Evolutionary conservation across 2,329 filamentous ascomycete species (phyloP), one percentile per base, ranked within the genome.

Genomic region (Tolypocladium ophioglossoides): DNA sequence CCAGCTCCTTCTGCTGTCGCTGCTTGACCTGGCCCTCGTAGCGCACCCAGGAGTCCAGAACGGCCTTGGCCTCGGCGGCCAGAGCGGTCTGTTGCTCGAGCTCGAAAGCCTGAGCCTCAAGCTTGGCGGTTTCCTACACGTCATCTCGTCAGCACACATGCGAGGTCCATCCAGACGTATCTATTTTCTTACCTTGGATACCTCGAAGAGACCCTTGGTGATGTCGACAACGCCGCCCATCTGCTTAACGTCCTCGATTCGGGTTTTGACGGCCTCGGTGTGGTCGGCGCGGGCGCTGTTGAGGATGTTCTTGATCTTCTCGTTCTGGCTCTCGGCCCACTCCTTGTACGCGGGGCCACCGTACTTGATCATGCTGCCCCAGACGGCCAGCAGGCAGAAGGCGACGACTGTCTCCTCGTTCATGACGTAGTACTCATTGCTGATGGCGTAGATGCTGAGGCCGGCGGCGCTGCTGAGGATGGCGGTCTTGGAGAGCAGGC

Each of bases 1-100:
- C 90, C 62, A 99, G 84, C 82, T 99, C 94, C 76, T 82, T 86
- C 83, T 99, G 94, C 81, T 99, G 91, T 73, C 94, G 87, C 80
- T 92, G 87, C 88, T 97, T 99, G 70, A 99, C 91, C 81, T 97
- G 94, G 66, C 88, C 79, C 80, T 99, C 94, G 76, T 99, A 99
- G 72, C 94, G 88, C 61, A 97, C 91, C 95, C 94, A 99, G 55
- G 91, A 96, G 74, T 99, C 94, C 62, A 99, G 85, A 56, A 97
- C 94, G 58, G 82, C 69, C 86, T 96, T 99, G 69, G 92, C 92
- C 82, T 99, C 94, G 61, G 84, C 79, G 56, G 91, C 91, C 62
- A 99, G 80, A 65, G 91, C 88, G 58, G 92, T 96, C 79, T 86
- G 86, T 79, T 99, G 94, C 83, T 97, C 91, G 64, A 97, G 85